A percentile compares a stretch with the other conserved stretches of the same genome.
phyloP scores from a whole-genome alignment of 495 filamentous ascomycete species.

The Penicillium ucsense region DNA sequence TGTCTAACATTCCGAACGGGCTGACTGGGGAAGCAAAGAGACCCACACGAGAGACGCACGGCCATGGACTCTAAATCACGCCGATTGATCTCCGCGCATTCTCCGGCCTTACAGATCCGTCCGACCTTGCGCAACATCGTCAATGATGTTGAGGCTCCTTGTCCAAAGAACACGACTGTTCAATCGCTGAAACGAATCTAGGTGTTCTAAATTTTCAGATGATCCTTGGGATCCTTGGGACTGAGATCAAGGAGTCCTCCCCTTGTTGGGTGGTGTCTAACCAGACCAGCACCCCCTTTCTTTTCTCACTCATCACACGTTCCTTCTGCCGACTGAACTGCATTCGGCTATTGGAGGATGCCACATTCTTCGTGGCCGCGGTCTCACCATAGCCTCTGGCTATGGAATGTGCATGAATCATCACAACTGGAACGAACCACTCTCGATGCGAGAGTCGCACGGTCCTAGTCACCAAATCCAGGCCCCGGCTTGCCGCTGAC shows the following conservation, averaged over 20 bases:
- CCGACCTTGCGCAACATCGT: not conserved
- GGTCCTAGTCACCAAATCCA: not conserved
- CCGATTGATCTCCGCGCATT: not conserved
- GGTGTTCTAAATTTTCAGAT: too few species aligned
- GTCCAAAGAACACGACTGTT: too few species aligned
- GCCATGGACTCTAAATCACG: not conserved
- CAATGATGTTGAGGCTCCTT: too few species aligned
- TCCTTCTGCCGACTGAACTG: not conserved
- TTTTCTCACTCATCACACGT: not conserved
- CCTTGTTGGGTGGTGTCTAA: conserved; percentile 1
- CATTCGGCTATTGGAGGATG: conserved; percentile 3
- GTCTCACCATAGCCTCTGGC: not conserved
- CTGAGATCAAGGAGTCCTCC: not conserved
- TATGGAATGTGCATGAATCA: conserved; percentile 9
- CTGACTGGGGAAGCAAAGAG: not conserved
- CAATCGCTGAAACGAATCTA: too few species aligned
- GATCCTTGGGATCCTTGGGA: not conserved
- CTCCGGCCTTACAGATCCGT: not conserved
- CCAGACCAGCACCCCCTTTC: not conserved
- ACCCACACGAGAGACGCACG: not conserved
- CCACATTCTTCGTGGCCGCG: conserved; percentile 5
- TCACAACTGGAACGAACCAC: not conserved
- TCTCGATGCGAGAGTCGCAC: conserved; percentile 10
- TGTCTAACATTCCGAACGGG: too few species aligned
- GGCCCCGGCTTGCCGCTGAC: not conserved